Evolutionary conservation across 1,284 basidiomycete genomes (phyloP).

Genomic region (Ustilago esculenta): DNA sequence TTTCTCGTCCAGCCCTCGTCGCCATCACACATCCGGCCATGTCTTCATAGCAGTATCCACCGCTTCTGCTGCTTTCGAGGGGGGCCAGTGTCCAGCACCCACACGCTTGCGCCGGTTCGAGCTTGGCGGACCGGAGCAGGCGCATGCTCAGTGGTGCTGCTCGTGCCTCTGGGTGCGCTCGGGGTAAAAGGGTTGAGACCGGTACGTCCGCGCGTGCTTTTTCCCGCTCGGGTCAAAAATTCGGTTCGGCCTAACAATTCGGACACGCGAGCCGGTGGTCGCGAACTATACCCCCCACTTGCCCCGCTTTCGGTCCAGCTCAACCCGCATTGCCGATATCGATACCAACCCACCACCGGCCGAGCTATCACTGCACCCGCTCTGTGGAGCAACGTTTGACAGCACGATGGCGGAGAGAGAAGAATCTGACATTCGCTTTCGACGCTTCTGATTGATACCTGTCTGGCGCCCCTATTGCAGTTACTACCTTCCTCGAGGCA

Average conservation of each 20-base stretch:
- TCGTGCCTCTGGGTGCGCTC: too few relatives aligned
- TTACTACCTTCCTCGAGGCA: conserved; percentile 88
- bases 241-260: neutral
- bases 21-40: neutral
- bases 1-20: neutral
- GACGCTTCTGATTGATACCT: neutral
- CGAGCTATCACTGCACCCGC: too few relatives aligned
- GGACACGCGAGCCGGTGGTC: too few relatives aligned
- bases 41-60: too few relatives aligned
- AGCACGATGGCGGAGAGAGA: too few relatives aligned
- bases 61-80: too few relatives aligned
- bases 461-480: conserved; percentile 68
- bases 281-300: too few relatives aligned
- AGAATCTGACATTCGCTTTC: too few relatives aligned
- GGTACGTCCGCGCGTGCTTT: conserved; percentile 14
- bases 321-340: too few relatives aligned
- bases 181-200: conserved; percentile 17
- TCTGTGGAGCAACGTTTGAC: too few relatives aligned
- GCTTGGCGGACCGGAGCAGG: neutral
- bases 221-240: conserved; percentile 9
- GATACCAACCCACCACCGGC: too few relatives aligned
- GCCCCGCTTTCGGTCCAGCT: too few relatives aligned
- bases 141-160: conserved; percentile 7
- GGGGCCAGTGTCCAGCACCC: neutral
- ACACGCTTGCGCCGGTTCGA: conserved; percentile 2